Percentiles rank a stretch among this genome's conserved stretches.
These are phyloP conservation scores for Chiua virens DNA, from an alignment of 768 basidiomycete species.

Conservation along the genomic window DNA sequence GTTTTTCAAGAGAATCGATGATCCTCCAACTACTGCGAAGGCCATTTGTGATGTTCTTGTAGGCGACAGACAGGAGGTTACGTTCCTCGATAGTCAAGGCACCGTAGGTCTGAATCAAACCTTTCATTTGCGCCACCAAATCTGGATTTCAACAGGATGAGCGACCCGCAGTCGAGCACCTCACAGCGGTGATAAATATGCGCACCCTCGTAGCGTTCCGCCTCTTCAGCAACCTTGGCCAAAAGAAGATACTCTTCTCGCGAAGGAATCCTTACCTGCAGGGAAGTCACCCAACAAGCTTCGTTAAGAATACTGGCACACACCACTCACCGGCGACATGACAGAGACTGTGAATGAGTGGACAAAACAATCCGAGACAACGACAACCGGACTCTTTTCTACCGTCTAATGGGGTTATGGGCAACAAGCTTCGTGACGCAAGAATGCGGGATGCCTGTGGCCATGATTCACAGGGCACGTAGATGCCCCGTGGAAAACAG, in stretches of 20 bases:
- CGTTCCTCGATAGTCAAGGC: slow-evolving; percentile 82
- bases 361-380: slow-evolving; percentile 4
- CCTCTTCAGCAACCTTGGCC: slow-evolving; percentile 84
- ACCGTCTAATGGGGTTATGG: slow-evolving; percentile 30
- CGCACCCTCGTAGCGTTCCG: slow-evolving; percentile 84
- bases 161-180: background rate
- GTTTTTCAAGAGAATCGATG: slow-evolving; percentile 73
- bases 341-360: slow-evolving; percentile 5
- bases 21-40: slow-evolving; percentile 85
- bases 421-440: slow-evolving; percentile 23
- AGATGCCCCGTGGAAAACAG: slow-evolving; percentile 7
- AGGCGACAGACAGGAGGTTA: slow-evolving; percentile 84
- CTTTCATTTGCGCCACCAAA: slow-evolving; percentile 77
- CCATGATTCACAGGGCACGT: slow-evolving; percentile 14
- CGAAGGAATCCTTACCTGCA: slow-evolving; percentile 31
- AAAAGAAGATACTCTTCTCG: slow-evolving; percentile 52
- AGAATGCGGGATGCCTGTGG: slow-evolving; percentile 7
- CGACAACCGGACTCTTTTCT: slow-evolving; percentile 26
- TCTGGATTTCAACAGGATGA: slow-evolving; percentile 44
- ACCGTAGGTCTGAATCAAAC: slow-evolving; percentile 64
- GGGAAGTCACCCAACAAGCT: slow-evolving; percentile 3
- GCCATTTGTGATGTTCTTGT: slow-evolving; percentile 86
- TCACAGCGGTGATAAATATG: background rate
- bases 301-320: background rate
- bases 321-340: slow-evolving; percentile 32